Evolutionary conservation across 495 filamentous ascomycete genomes (phyloP), one percentile per base, ranked within the genome.

Genomic region (Penicillium manginii): DNA sequence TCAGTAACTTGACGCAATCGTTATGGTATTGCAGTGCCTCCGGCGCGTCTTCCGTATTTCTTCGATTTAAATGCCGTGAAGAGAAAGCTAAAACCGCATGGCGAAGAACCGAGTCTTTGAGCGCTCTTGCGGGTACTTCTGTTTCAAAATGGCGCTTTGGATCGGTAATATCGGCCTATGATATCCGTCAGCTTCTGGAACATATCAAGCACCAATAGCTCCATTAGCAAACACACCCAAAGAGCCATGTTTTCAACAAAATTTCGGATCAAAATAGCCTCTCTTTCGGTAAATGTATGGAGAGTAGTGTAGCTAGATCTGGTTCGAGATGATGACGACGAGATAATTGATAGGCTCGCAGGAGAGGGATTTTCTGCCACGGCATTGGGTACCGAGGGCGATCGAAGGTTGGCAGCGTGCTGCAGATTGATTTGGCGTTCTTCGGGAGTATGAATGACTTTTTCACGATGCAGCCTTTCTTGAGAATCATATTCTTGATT

Each of bases 181-280:
- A 2, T 14, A 11, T 47, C 14, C 19, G 42, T 43, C 37, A 11
- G 14, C 9, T 47, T 23, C 45, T 17, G 9, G 40, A 8, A 45
- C 42, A n/a, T n/a, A n/a, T n/a, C n/a, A n/a, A n/a, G n/a, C n/a
- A n/a, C n/a, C 8, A 10, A 3, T 10, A 6, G 0, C 9, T 29
- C 5, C 9, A 29, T 29, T 9, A 4, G 15, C 22, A 11, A 15
- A 51, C 69, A 15, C 39, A 72, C 69, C 69, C 69, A 72, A 19
- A 72, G 47, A 3, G 69, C 69, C 69, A 72, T 72, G 32, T 70
- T 72, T 35, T 72, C 69, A 17, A 72, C 62, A 48, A 62, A 72
- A 31, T 72, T 72, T 4, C 69, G 57, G 46, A 72, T 59, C 23
- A 72, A 23, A 4, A 60, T 55, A 14, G 69, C 64, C 47, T 72